These are phyloP conservation scores for Sequoia sempervirens DNA, from an alignment of 75 land plant genomes.

Conservation along the genomic window DNA sequence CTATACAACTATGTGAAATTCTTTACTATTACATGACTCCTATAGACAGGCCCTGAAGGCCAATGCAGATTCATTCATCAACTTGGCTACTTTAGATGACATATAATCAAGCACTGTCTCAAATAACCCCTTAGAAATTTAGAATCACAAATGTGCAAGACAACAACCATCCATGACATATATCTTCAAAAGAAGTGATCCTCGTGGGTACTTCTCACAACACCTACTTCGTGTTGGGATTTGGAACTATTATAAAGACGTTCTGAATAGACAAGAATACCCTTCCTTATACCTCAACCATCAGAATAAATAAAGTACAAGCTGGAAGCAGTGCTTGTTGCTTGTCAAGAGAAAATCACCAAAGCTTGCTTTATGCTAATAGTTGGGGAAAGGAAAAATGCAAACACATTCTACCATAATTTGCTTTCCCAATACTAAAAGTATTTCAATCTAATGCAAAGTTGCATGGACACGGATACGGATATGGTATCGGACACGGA, in stretches of 20 bases:
- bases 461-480: too few species aligned
- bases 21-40: neutral
- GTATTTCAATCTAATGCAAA: too few species aligned
- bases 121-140: too few species aligned
- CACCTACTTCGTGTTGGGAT: neutral
- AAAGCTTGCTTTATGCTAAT: too few species aligned
- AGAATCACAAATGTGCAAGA: neutral
- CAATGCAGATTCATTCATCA: neutral
- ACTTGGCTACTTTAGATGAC: neutral
- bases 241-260: neutral
- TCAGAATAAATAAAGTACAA: neutral
- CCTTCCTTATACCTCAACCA: neutral
- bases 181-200: neutral
- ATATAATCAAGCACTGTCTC: neutral
- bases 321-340: neutral
- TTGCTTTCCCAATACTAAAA: too few species aligned
- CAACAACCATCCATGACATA: neutral
- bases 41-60: neutral
- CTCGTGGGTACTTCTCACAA: neutral
- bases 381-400: too few species aligned
- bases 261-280: neutral
- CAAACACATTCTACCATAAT: too few species aligned
- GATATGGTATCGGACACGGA: too few species aligned
- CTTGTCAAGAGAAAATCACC: neutral
- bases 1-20: neutral